A percentile compares a stretch with the other conserved stretches of the same genome.
These are phyloP conservation scores for Gossypium anomalum DNA, from an alignment of 345 rosid genomes.

Conservation along the genomic window DNA sequence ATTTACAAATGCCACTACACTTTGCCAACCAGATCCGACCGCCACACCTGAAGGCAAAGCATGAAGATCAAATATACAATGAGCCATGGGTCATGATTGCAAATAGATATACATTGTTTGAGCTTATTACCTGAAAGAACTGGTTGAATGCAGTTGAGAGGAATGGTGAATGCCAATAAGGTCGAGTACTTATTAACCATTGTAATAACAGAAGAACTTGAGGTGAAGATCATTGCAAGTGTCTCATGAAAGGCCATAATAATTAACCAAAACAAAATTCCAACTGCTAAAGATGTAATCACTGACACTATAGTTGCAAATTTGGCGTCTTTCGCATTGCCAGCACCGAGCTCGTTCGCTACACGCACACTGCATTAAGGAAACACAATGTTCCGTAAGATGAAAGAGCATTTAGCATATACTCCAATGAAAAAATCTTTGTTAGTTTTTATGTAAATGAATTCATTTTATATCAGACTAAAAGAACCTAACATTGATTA, in stretches of 20 bases:
- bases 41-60: conserved; percentile 39
- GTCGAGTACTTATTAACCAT: conserved; percentile 38
- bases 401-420: neutral
- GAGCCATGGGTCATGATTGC: neutral
- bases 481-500: neutral
- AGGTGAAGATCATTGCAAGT: conserved; percentile 47
- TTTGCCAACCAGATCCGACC: conserved; percentile 56
- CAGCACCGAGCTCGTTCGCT: conserved; percentile 54
- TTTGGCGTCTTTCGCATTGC: conserved; percentile 45
- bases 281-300: conserved; percentile 33
- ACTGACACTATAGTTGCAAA: conserved; percentile 46
- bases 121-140: conserved; percentile 45
- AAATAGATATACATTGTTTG: neutral
- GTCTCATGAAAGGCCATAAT: conserved; percentile 34
- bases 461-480: neutral
- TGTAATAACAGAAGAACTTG: conserved; percentile 31
- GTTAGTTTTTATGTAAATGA: neutral
- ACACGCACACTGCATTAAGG: conserved; percentile 43
- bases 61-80: neutral
- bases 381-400: neutral
- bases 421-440: neutral
- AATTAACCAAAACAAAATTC: conserved; percentile 34
- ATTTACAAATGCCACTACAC: conserved; percentile 39
- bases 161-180: conserved; percentile 44
- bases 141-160: conserved; percentile 56